phyloP scores from a whole-genome alignment of 768 basidiomycete genomes.

The Phaeotremella fagi region DNA sequence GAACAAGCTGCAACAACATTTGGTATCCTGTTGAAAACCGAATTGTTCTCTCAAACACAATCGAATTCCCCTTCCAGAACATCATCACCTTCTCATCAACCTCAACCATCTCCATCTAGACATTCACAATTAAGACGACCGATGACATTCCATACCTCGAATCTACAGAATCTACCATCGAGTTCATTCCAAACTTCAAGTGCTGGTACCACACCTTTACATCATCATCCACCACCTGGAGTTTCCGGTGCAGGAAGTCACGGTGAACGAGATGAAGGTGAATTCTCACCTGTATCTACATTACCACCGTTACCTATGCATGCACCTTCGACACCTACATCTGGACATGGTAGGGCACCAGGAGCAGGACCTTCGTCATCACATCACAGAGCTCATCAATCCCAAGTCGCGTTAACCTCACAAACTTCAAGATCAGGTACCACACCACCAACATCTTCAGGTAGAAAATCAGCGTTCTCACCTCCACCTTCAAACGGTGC shows the following conservation, averaged over 20 bases:
- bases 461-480: slow-evolving; percentile 32
- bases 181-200: slow-evolving; percentile 64
- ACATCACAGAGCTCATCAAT: slow-evolving; percentile 37
- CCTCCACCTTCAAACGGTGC: slow-evolving; percentile 22
- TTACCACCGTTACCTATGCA: slow-evolving; percentile 40
- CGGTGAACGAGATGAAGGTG: slow-evolving; percentile 13
- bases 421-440: slow-evolving; percentile 11
- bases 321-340: slow-evolving; percentile 41
- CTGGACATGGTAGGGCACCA: slow-evolving; percentile 37
- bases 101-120: slow-evolving; percentile 31
- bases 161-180: slow-evolving; percentile 69
- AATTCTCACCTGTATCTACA: slow-evolving; percentile 33
- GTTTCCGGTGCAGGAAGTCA: slow-evolving; percentile 19
- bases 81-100: slow-evolving; percentile 13
- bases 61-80: slow-evolving; percentile 18
- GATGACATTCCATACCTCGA: slow-evolving; percentile 61
- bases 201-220: slow-evolving; percentile 49
- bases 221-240: slow-evolving; percentile 42
- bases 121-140: slow-evolving; percentile 33
- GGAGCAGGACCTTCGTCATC: slow-evolving; percentile 36
- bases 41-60: slow-evolving; percentile 48
- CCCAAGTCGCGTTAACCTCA: slow-evolving; percentile 31
- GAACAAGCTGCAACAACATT: slow-evolving; percentile 53
- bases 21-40: slow-evolving; percentile 50
- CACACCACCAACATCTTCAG: slow-evolving; percentile 22